Conservation (phyloP, 2,329 filamentous ascomycete species). For the Epichloe hybrida region DNA sequence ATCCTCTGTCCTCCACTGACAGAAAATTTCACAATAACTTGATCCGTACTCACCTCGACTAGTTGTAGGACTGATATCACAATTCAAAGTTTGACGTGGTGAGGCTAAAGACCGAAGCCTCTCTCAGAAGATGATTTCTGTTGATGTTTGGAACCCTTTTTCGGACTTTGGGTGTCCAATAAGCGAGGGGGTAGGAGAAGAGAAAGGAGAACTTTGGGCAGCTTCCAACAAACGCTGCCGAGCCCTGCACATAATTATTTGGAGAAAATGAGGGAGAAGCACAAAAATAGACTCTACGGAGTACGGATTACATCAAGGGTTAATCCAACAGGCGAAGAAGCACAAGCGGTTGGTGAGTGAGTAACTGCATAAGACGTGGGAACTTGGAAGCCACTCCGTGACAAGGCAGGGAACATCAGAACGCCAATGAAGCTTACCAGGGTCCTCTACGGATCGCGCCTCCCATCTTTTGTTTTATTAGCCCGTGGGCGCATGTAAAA, state of each 20-base stretch:
- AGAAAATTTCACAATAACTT: not conserved
- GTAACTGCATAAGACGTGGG: not conserved
- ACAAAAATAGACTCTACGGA: not conserved
- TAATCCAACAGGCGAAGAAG: slow-evolving; percentile 1
- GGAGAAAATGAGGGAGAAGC: not conserved
- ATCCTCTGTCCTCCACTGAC: not conserved
- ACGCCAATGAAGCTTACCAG: slow-evolving; percentile 4
- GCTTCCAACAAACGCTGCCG: not conserved
- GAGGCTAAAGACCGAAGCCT: not conserved
- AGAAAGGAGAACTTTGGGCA: not conserved
- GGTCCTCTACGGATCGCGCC: not conserved
- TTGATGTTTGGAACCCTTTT: not conserved
- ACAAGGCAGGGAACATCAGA: not conserved
- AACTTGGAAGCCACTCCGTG: not conserved
- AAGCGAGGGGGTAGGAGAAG: too few species aligned
- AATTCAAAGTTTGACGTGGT: too few species aligned
- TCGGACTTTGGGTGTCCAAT: not conserved
- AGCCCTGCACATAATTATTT: not conserved
- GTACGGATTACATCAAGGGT: not conserved
- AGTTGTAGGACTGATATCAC: not conserved
- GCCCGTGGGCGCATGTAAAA: not conserved
- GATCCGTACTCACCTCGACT: not conserved
- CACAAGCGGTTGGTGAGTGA: not conserved
- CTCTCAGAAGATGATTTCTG: not conserved
- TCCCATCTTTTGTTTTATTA: slow-evolving; percentile 1